These are phyloP conservation scores for Stachybotrys chlorohalonatus DNA, from an alignment of 2,329 filamentous ascomycete genomes.

Conservation along the genomic window DNA sequence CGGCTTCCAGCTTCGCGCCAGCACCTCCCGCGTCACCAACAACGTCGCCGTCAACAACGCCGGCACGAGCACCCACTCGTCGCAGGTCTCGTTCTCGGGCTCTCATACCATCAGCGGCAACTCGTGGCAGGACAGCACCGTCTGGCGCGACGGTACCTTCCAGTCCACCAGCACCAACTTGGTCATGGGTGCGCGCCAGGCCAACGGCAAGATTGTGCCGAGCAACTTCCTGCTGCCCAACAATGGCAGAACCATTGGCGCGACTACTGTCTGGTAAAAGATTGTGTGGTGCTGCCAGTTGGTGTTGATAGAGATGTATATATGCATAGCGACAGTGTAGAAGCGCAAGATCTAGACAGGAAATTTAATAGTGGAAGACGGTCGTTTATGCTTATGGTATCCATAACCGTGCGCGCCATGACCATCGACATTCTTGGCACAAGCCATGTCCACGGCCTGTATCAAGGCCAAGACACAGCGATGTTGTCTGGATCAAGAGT, in stretches of 20 bases:
- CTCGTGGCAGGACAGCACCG: conserved; percentile 29
- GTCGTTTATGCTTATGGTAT: too few species aligned
- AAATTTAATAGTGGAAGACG: too few species aligned
- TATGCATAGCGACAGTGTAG: too few species aligned
- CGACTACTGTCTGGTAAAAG: conserved; percentile 7
- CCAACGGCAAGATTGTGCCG: conserved; percentile 27
- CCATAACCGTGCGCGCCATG: too few species aligned
- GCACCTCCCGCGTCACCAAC: conserved; percentile 22
- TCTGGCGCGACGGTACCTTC: conserved; percentile 29
- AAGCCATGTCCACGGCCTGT: too few species aligned
- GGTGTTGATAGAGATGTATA: too few species aligned
- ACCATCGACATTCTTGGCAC: too few species aligned
- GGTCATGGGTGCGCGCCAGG: conserved; percentile 26
- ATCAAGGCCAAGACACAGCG: too few species aligned
- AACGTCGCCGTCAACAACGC: conserved; percentile 26
- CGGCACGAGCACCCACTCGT: conserved; percentile 12
- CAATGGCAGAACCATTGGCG: conserved; percentile 14
- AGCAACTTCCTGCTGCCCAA: conserved; percentile 32
- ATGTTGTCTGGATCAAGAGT: too few species aligned
- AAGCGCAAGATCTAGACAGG: too few species aligned
- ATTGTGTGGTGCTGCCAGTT: neutral
- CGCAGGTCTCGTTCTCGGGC: conserved; percentile 14
- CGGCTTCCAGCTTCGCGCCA: conserved; percentile 27
- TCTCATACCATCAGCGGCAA: conserved; percentile 23
- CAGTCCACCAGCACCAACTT: conserved; percentile 22